These are phyloP conservation scores for Suillus paluster DNA, from an alignment of 768 basidiomycete genomes.

Conservation along the genomic window DNA sequence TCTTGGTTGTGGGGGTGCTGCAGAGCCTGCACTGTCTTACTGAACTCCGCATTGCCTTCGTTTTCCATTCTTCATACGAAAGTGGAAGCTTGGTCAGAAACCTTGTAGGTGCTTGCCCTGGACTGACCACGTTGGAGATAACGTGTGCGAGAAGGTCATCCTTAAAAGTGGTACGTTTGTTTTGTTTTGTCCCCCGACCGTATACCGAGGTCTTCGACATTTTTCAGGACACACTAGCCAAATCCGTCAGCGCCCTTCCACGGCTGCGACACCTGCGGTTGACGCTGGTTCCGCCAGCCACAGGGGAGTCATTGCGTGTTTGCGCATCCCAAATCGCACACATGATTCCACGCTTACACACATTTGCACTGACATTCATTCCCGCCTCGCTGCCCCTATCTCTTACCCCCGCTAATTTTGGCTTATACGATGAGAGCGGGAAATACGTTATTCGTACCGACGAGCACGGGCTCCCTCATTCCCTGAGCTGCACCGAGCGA, in stretches of 20 bases:
- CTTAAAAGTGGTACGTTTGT: conserved; percentile 68
- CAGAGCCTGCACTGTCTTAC: conserved; percentile 57
- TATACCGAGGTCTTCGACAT: neutral
- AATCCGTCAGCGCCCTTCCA: conserved; percentile 60
- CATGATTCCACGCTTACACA: conserved; percentile 65
- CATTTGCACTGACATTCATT: conserved; percentile 70
- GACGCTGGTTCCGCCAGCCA: conserved; percentile 68
- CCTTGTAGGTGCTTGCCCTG: conserved; percentile 67
- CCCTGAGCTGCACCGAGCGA: conserved; percentile 55
- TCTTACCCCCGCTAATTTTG: conserved; percentile 46
- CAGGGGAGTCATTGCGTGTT: conserved; percentile 60
- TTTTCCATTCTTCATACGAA: conserved; percentile 75
- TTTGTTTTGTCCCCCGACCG: neutral
- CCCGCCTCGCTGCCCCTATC: conserved; percentile 58
- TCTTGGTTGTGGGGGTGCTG: conserved; percentile 63
- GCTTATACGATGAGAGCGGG: conserved; percentile 49
- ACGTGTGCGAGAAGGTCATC: conserved; percentile 72
- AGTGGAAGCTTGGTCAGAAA: conserved; percentile 71
- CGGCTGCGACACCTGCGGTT: conserved; percentile 66
- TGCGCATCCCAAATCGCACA: conserved; percentile 68
- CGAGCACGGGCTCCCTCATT: conserved; percentile 64
- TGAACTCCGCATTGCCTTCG: conserved; percentile 66
- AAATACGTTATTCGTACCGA: conserved; percentile 61
- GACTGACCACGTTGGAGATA: conserved; percentile 63
- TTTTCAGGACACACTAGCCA: conserved; percentile 50